Evolutionary conservation across 108 stramenopile species (phyloP), one percentile per base, ranked within the genome.

Genomic region (Nitzschia sp.): DNA sequence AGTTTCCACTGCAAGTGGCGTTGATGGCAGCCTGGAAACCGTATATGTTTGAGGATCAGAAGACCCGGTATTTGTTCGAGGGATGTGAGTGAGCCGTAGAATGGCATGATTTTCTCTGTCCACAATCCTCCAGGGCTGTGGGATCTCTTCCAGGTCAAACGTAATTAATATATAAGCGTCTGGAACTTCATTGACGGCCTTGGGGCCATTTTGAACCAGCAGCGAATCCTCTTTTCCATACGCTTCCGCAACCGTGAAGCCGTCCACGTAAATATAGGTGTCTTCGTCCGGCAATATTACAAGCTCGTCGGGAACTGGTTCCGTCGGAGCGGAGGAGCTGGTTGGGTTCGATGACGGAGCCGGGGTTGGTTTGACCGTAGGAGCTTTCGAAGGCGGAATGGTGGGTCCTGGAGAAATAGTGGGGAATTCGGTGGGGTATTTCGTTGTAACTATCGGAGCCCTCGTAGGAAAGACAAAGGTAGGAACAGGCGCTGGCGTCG

Each of bases 191-290:
- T 72, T 54, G 3, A 62, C 62, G 17, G 17, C 41, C 13, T 28
- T 32, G 1, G 62, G 71, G 8, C 61, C 71, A 56, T 72, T 63
- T 56, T 72, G 71, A 47, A 72, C 55, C 35, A 63, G 35, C 5
- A 72, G 33, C 0, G 53, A 63, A 4, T 63, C 19, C 27, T 53
- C 29, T 27, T 44, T 26, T 23, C 71, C 71, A 27, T 68, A 41
- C 19, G 53, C 54, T n/a, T 68, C 67, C 13, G 55, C 67, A 15
- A 0, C 11, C 8, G 55, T 41, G 6, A 62, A 48, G 16, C 50
- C 62, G 38, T 45, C 44, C 16, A 45, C 13, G 17, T 63, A 45
- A 23, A 63, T 45, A 45, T 16, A 56, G 6, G 71, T 72, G 45
- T 75, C 73, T 35, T 50, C 64, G 34, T 58, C 53, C 16, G 73